Base-by-base conservation (phyloP, 2,329 filamentous ascomycete species). In the Amesomyces nigricolor region DNA sequence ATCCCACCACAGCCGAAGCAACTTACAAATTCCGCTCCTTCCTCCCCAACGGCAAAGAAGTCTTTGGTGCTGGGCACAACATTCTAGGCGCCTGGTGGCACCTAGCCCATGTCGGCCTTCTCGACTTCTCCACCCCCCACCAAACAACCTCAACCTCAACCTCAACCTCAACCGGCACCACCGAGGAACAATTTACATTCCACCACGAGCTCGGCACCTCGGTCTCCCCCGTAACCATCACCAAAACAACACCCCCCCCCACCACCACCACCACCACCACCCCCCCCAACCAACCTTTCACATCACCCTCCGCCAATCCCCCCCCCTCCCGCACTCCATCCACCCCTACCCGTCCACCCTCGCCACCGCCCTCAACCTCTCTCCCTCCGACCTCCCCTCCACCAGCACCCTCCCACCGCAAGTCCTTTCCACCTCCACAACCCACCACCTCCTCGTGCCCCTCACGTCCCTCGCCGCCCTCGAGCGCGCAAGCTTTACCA, bases 61-160 rank as follows among this genome's bases (percentile, higher is more conserved):
- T 55, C 30, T 46, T 9, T 19, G 53, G 53, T 14, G 53, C 47
- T 16, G 53, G 53, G 7, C 53, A 55, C 30, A 55, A 55, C 16
- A 55, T 55, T 35, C 47, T 55, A 4, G 53, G 53, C 8, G 53
- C 42, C 5, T 55, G 53, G 53, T 55, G 53, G 53, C 30, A 55
- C 17, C 53, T 55, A 14, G 53, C 53, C 11, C 16, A 51, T 9
- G 47, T 47, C 14, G 14, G 19, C 9, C 30, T 55, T 5, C 46
- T 55, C n/a, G 46, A 44, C 17, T 17, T 54, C n/a, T 48, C 45
- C 30, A 51, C 1, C 22, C 22, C 22, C 22, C 49, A n/a, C 40
- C 46, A 5, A 40, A 55, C 14, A 35, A 42, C 10, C 9, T 26
- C 17, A 22, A 44, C 10, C 6, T 11, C 14, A 35, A 42, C 10